These are phyloP conservation scores for Colletotrichum simmondsii DNA, from an alignment of 2,329 filamentous ascomycete species.

Conservation along the genomic window DNA sequence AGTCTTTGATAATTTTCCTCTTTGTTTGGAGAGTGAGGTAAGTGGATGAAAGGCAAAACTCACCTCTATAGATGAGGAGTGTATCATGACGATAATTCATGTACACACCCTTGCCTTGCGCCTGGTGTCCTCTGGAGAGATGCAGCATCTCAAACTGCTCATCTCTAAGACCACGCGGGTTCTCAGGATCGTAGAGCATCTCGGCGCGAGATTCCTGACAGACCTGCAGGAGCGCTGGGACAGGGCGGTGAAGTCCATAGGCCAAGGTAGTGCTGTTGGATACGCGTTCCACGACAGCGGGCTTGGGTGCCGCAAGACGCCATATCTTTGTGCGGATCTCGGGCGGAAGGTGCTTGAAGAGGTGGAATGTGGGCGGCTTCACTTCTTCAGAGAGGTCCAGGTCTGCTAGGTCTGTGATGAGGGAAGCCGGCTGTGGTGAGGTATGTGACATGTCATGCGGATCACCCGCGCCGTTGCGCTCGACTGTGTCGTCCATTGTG, in stretches of 20 bases:
- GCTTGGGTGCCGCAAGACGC: constrained; percentile 1
- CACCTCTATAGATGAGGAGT: constrained; percentile 20
- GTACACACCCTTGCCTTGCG: background rate
- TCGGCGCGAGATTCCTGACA: constrained; percentile 17
- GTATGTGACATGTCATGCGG: no score
- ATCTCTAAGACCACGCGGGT: background rate
- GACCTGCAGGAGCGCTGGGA: constrained; percentile 6
- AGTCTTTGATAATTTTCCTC: background rate
- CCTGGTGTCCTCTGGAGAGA: background rate
- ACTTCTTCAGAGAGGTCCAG: background rate
- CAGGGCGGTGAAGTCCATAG: constrained; percentile 5
- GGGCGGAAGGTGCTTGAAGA: background rate
- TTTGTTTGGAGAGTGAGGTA: no score
- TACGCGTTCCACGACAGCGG: constrained; percentile 5
- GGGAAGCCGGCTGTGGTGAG: background rate
- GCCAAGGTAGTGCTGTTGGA: constrained; percentile 6
- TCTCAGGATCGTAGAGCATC: background rate
- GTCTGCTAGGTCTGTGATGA: background rate
- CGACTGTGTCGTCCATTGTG: no score
- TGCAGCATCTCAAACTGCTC: constrained; percentile 11
- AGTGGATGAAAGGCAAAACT: background rate
- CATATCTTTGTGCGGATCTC: constrained; percentile 23
- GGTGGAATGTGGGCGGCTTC: constrained; percentile 11
- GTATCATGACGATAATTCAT: constrained; percentile 20
- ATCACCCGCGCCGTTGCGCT: no score